A percentile compares a stretch with the other conserved stretches of the same genome.
Conservation (phyloP, 169 alveolate genomes). For the Babesia sp. region DNA sequence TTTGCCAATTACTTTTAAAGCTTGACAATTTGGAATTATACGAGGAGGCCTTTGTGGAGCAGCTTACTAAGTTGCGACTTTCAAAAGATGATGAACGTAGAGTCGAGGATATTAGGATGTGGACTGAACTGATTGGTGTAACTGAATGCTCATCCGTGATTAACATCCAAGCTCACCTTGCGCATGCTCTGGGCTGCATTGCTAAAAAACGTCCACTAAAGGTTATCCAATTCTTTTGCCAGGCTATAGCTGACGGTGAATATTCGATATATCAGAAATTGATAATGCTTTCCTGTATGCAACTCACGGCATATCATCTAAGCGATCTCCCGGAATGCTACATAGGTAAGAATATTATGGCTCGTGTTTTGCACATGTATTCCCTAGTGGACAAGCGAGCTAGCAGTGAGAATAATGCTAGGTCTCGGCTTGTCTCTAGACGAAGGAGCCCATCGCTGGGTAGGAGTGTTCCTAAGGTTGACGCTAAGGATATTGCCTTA, state of each 20-base stretch:
- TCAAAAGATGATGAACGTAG: not conserved
- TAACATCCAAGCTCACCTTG: slow-evolving; percentile 24
- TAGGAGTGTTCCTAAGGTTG: too few relatives aligned
- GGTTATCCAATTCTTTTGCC: slow-evolving; percentile 2
- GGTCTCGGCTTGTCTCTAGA: too few relatives aligned
- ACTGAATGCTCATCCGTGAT: not conserved
- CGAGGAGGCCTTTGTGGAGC: slow-evolving; percentile 26
- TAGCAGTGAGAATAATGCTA: too few relatives aligned
- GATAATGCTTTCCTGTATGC: slow-evolving; percentile 44
- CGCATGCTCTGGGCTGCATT: not conserved
- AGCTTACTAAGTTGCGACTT: not conserved
- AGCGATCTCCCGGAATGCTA: not conserved
- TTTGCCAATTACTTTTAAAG: slow-evolving; percentile 21
- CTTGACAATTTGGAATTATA: slow-evolving; percentile 42
- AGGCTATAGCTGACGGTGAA: slow-evolving; percentile 29
- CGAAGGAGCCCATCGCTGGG: too few relatives aligned
- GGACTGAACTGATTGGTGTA: not conserved
- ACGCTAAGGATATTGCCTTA: too few relatives aligned
- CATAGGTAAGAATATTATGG: not conserved
- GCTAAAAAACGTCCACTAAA: slow-evolving; percentile 11
- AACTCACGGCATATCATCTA: not conserved
- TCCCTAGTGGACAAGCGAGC: too few relatives aligned
- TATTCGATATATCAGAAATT: slow-evolving; percentile 9
- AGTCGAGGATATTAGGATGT: not conserved
- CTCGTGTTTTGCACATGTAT: not conserved